phyloP scores from a whole-genome alignment of 352 stramenopile genomes.

The Phytophthora idaei region DNA sequence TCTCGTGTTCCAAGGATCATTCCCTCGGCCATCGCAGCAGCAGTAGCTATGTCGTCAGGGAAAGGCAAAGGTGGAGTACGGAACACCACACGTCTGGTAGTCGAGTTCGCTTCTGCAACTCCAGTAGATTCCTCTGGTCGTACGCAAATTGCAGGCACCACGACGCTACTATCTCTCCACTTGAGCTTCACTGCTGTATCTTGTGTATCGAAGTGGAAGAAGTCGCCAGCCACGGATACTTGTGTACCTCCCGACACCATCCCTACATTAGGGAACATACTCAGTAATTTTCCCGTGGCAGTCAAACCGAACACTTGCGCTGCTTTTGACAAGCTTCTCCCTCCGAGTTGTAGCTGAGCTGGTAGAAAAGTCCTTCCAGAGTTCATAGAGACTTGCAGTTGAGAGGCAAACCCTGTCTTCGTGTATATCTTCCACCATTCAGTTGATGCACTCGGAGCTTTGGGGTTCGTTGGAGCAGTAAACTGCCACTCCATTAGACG shows the following conservation, averaged over 20 bases:
- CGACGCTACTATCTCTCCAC: conserved; percentile 44
- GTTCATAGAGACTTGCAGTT: conserved; percentile 62
- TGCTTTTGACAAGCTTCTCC: conserved; percentile 11
- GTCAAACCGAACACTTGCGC: conserved; percentile 37
- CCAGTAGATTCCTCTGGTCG: conserved; percentile 6
- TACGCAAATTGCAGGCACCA: conserved; percentile 42
- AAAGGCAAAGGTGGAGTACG: conserved; percentile 48
- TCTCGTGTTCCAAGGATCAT: conserved; percentile 38
- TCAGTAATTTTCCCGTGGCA: conserved; percentile 38
- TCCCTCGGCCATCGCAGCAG: conserved; percentile 31
- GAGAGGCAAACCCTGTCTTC: conserved; percentile 37
- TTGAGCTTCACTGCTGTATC: conserved; percentile 54
- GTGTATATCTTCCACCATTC: conserved; percentile 47
- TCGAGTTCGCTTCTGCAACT: conserved; percentile 5
- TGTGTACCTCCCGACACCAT: conserved; percentile 52
- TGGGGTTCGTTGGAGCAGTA: conserved; percentile 3
- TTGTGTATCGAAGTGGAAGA: conserved; percentile 66
- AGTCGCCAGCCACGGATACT: conserved; percentile 52
- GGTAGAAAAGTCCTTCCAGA: conserved; percentile 40
- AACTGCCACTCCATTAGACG: conserved; percentile 48
- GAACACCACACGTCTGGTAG: conserved; percentile 51
- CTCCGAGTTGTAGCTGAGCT: conserved; percentile 12
- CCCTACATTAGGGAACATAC: conserved; percentile 44
- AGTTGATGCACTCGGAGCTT: conserved; percentile 8
- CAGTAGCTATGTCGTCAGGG: conserved; percentile 23